phyloP scores from a whole-genome alignment of 2,329 filamentous ascomycete species.

The Aureobasidium uvarum region DNA sequence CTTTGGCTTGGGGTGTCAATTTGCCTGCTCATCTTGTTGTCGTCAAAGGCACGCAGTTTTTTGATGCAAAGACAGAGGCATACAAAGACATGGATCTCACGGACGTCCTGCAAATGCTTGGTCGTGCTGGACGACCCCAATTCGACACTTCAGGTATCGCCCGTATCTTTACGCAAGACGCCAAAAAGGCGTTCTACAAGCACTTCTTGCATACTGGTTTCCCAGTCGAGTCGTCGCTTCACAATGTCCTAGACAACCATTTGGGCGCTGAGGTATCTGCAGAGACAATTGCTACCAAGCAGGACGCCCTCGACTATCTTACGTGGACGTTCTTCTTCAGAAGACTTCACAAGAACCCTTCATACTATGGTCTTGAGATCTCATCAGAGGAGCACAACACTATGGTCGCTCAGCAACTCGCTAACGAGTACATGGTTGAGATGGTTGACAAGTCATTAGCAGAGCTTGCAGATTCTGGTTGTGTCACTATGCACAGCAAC shows the following conservation, averaged over 20 bases:
- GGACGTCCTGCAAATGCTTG: conserved; percentile 96
- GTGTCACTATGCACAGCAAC: conserved; percentile 77
- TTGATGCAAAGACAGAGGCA: conserved; percentile 94
- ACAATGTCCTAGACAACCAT: conserved; percentile 97
- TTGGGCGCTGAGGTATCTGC: conserved; percentile 91
- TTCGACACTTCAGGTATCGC: conserved; percentile 96
- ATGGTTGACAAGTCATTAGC: conserved; percentile 83
- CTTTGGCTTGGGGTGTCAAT: conserved; percentile 97
- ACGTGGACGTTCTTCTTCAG: conserved; percentile 99
- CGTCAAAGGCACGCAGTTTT: conserved; percentile 97
- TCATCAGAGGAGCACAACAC: conserved; percentile 90
- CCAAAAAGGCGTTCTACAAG: conserved; percentile 99
- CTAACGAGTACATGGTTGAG: conserved; percentile 91
- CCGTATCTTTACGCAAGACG: conserved; percentile 93
- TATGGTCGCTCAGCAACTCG: conserved; percentile 76
- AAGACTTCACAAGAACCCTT: conserved; percentile 94
- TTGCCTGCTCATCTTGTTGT: conserved; percentile 94
- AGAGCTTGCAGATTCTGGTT: conserved; percentile 80
- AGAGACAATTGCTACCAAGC: conserved; percentile 88
- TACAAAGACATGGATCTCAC: conserved; percentile 99
- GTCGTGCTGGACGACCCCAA: conserved; percentile 89
- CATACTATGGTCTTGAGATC: conserved; percentile 94
- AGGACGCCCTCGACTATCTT: conserved; percentile 94
- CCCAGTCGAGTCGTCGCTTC: conserved; percentile 91
- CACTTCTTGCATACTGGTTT: conserved; percentile 98